Evolutionary conservation across 1,284 basidiomycete genomes (phyloP), one percentile per base, ranked within the genome.

Genomic region (Volvariella volvacea): DNA sequence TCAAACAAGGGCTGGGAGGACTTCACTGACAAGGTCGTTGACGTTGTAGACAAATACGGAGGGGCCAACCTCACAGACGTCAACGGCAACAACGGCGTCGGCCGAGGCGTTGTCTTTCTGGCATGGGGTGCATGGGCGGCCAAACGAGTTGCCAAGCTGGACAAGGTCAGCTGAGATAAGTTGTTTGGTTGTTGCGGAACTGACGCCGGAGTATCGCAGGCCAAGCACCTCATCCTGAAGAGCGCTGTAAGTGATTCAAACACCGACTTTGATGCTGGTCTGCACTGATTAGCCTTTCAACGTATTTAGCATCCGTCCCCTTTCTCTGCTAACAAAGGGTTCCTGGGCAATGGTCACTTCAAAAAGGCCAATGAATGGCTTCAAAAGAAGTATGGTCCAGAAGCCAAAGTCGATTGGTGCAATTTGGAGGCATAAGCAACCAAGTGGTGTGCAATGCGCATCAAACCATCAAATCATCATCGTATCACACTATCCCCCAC

Each of bases 301-400:
- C 15, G 15, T 19, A 17, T 8, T 30, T 54, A 84, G 83, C 90
- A 93, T 65, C 89, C 90, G 7, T 87, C 85, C 22, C 92, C 92
- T 3, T 65, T 87, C 14, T 87, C 87, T 39, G 93, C 89, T 1
- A 71, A 78, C 53, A 73, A 76, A 44, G 92, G 94, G 9, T 98
- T 97, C 71, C 65, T 93, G 47, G 91, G 91, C 40, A 96, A 95
- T 63, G 82, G 81, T 22, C 94, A 97, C 66, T 97, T 97, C 68
- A 83, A 76, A 56, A 73, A 79, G 50, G 88, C 92, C 32, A 95
- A 92, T 59, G 74, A 81, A 49, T 93, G 90, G 90, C 67, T 93
- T 15, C 76, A 78, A 56, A 58, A 72, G 49, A 80, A 79, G 50
- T 92, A 92, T 54, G 90, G 89, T 3, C 53, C 67, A 8, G 80